Base-by-base conservation (phyloP, 805 yeast species). In the Hanseniaspora valbyensis region DNA sequence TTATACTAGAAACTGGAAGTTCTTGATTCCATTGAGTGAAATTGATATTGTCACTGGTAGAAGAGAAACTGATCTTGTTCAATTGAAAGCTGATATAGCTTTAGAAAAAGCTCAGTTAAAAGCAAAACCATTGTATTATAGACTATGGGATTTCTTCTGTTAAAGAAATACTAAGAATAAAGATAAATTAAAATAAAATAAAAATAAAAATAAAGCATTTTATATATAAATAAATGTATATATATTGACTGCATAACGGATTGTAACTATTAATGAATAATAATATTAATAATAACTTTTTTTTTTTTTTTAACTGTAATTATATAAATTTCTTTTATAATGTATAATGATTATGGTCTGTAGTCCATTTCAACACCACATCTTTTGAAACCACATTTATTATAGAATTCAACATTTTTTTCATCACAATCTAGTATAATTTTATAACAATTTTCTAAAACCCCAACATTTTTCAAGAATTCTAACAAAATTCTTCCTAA, bases 341-440 rank as follows among this genome's bases (percentile, higher is more conserved):
- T n/a, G n/a, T n/a, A n/a, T n/a, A 12, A 14, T 18, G 13, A 2
- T 56, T 54, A 62, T 53, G 69, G 72, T 53, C 83, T 68, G 52
- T 61, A 68, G 40, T 75, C 75, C 94, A 83, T 83, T 59, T 81
- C 86, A 34, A 75, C 64, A 13, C 92, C 92, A 22, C 76, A 82
- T 51, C 73, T 68, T 14, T 63, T 62, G 62, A 77, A 80, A 2
- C 89, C 94, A 70, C 97, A 90, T 65, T 87, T 89, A 58, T 85
- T 84, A 64, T 90, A 90, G 64, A 90, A 90, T 3, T 77, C 81
- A 33, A 79, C 82, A 61, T 90, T 90, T 53, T 78, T 75, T n/a
- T 76, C 78, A 50, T 83, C 81, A 66, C 97, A 90, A 68, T 90
- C 96, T 58, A 90, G 69, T 38, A 90, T 86, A 16, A 85, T 81